Evolutionary conservation across 768 basidiomycete genomes (phyloP), one percentile per base, ranked within the genome.

Genomic region (Russula sp.): DNA sequence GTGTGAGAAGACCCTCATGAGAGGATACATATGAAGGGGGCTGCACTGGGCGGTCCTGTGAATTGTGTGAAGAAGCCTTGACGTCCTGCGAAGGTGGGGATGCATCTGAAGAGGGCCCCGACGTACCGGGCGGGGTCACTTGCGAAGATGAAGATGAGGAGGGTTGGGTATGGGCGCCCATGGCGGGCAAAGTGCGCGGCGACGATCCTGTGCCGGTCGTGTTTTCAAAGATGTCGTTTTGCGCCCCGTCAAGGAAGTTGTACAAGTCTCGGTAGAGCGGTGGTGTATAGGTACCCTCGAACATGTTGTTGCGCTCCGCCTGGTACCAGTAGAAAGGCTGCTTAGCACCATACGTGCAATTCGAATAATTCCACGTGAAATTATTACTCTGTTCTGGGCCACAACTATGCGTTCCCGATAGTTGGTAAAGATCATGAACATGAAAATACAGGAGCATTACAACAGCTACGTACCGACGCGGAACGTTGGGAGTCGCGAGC

Each of bases 191-290:
- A n/a, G n/a, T n/a, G n/a, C n/a, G n/a, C n/a, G n/a, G n/a, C n/a
- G n/a, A 40, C 14, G 13, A 7, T 20, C 20, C 20, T 18, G 44
- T 9, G 44, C 10, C 22, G 22, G 46, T 22, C 22, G n/a, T 22
- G 11, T 22, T 22, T 16, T 42, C 61, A 69, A 80, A 80, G 66
- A 81, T 75, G 67, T 81, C 75, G 24, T 72, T 67, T 71, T 82
- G 80, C 14, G 78, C 77, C 48, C 81, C 81, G 62, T 81, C 74
- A 1, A 30, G 51, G 70, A 78, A 82, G 57, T 77, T 75, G 69
- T 77, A 82, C n/a, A 73, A 61, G 36, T 68, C 64, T 49, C 72
- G 75, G 69, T 82, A 82, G 26, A 68, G 61, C 26, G 75, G 76
- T 11, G 76, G 72, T 24, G 50, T 26, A 61, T 73, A 70, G 1